Base-by-base conservation (phyloP, 2,329 filamentous ascomycete genomes). In the Mycogone perniciosa region DNA sequence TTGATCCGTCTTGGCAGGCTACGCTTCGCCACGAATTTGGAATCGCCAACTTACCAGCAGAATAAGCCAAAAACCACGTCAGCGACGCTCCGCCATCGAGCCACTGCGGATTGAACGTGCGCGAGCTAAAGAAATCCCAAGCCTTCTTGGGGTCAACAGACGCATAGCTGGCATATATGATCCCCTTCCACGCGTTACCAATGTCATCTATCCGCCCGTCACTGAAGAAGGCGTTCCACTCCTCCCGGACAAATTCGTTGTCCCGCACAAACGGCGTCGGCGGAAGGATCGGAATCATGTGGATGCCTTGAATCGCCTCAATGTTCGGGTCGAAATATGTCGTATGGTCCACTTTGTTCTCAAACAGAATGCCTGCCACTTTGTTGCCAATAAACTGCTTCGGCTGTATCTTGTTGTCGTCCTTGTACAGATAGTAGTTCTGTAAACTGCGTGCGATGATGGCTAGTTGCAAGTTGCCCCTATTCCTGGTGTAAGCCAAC, bases 301-400 rank as follows among this genome's bases (percentile, higher is more conserved):
- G 87, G 59, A 92, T 91, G 52, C 87, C 86, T 61, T 81, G 72
- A 54, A 95, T 79, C 59, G 82, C 88, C 67, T 92, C 85, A 9
- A 81, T 77, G 51, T 84, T 81, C 46, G 72, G 67, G 42, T 89
- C 88, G 62, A 96, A 96, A 70, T 89, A 96, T 1, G 92, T 96
- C 4, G 87, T 86, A 68, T 96, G 89, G 66, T 97, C 89, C 48
- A 90, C 79, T 71, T 97, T 97, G 74, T 96, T 96, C 70, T 97
- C 92, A 62, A 96, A 97, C 7, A 95, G 65, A 56, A 85, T 85
- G 5, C 81, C 81, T 2, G 76, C 75, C 35, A 77, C 81, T 68
- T 87, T 90, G 75, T 97, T 97, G 39, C 74, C 80, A 56, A 88
- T 83, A 64, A 95, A 96, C n/a, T 84, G 73, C 1, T 76, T 59